phyloP scores from a whole-genome alignment of 2,329 filamentous ascomycete species.

The Raffaelea albimanens region DNA sequence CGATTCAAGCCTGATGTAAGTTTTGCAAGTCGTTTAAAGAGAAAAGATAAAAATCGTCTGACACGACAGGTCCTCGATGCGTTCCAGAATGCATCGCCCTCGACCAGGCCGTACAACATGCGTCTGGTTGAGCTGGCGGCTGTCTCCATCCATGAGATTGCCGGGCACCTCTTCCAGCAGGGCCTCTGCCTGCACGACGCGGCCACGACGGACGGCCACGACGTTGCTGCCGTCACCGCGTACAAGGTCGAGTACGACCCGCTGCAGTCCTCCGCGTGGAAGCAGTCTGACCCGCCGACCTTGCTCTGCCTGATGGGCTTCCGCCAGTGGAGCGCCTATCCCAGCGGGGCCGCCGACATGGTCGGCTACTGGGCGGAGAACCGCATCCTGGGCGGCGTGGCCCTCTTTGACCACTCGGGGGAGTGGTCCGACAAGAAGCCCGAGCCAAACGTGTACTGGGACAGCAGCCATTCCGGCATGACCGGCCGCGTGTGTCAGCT shows the following conservation, averaged over 20 bases:
- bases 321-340: conserved; percentile 6
- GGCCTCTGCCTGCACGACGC: background rate
- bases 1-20: no score
- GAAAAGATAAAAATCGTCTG: no score
- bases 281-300: no score
- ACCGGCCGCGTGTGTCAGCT: background rate
- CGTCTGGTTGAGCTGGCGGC: background rate
- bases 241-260: background rate
- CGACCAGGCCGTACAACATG: background rate
- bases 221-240: background rate
- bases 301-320: background rate
- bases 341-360: conserved; percentile 11
- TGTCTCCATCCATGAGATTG: background rate
- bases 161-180: background rate
- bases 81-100: background rate
- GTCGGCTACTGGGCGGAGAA: conserved; percentile 19
- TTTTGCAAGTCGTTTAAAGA: no score
- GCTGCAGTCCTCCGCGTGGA: no score
- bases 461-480: background rate
- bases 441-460: background rate
- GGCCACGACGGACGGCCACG: background rate
- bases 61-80: background rate
- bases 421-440: background rate
- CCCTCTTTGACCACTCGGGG: conserved; percentile 15
- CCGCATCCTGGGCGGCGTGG: conserved; percentile 20